A percentile compares a stretch with the other conserved stretches of the same genome.
Evolutionary conservation across 306 rosid genomes (phyloP).

Genomic region (Quercus glauca): DNA sequence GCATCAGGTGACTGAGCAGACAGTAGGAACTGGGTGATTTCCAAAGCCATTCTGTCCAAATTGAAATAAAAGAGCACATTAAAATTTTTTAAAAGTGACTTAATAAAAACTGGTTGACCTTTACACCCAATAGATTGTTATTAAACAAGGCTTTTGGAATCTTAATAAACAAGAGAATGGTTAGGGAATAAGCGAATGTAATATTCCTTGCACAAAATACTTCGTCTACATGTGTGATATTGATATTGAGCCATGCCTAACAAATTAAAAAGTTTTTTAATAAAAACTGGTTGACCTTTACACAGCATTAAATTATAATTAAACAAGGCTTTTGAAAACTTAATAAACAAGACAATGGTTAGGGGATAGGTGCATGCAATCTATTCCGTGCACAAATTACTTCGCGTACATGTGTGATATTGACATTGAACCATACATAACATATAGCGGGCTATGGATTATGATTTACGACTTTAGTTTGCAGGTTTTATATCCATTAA

Average conservation of each 20-base stretch:
- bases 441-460: not conserved
- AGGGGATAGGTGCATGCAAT: not conserved
- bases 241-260: not conserved
- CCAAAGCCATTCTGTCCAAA: constrained; percentile 28
- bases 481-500: no score
- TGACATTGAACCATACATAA: not conserved
- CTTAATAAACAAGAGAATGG: not conserved
- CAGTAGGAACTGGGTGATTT: constrained; percentile 34
- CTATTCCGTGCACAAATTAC: not conserved
- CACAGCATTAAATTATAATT: not conserved
- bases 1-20: constrained; percentile 42
- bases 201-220: not conserved
- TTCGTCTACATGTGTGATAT: not conserved
- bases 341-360: not conserved
- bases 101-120: not conserved
- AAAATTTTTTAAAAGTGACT: not conserved
- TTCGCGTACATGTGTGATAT: not conserved
- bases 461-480: no score
- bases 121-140: not conserved
- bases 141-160: not conserved
- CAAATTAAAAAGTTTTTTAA: not conserved
- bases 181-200: not conserved
- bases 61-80: not conserved
- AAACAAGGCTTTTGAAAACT: not conserved
- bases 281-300: not conserved